These are phyloP conservation scores for Pelomyxa schiedti DNA, from an alignment of 78 protist genomes.

Conservation along the genomic window DNA sequence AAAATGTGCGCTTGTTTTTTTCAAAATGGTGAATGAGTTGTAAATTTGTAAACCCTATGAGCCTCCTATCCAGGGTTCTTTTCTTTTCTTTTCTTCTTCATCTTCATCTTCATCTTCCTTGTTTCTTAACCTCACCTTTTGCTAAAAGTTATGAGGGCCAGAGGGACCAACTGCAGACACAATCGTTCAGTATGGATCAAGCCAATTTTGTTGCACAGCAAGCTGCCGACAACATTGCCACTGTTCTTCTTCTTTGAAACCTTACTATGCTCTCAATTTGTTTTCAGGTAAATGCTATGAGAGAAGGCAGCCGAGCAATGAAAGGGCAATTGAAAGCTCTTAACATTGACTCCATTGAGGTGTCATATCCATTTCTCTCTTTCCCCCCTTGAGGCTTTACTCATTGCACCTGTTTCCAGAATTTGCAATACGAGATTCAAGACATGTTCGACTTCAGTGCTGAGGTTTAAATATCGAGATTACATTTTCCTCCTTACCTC, in stretches of 20 bases:
- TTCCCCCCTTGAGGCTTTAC: no score
- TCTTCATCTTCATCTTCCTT: not conserved
- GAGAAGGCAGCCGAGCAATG: slow-evolving; percentile 46
- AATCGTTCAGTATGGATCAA: slow-evolving; percentile 75
- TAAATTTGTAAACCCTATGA: not conserved
- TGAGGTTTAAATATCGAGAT: no score
- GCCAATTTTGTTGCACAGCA: slow-evolving; percentile 47
- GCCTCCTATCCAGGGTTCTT: not conserved
- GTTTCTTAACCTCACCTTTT: not conserved
- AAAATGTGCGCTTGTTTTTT: slow-evolving; percentile 18
- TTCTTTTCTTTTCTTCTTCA: not conserved
- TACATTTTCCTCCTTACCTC: no score
- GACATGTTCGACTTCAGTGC: slow-evolving; percentile 49
- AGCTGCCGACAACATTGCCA: slow-evolving; percentile 46
- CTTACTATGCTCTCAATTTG: not conserved
- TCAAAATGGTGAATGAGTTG: not conserved
- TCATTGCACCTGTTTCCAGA: no score
- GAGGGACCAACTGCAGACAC: slow-evolving; percentile 48
- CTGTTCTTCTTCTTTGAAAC: slow-evolving; percentile 6
- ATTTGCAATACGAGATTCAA: slow-evolving; percentile 67
- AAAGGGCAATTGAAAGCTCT: slow-evolving; percentile 46
- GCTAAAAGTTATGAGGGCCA: slow-evolving; percentile 48
- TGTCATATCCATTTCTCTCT: not conserved
- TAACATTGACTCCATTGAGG: slow-evolving; percentile 14
- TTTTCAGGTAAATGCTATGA: slow-evolving; percentile 66